Evolutionary conservation across 805 yeast species (phyloP), one percentile per base, ranked within the genome.

Genomic region (Yarrowia yakushimensis): DNA sequence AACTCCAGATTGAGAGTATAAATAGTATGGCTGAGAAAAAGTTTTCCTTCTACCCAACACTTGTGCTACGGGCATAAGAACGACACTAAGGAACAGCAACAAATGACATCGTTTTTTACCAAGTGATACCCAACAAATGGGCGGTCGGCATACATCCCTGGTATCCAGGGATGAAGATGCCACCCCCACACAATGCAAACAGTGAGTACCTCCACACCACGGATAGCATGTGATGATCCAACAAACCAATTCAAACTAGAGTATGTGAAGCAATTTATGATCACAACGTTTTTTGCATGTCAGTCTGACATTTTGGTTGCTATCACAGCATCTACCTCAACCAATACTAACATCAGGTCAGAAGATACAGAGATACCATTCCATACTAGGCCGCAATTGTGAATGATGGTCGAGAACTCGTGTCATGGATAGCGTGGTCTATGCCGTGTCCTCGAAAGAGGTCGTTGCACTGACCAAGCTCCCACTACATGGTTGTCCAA

Each of bases 191-290:
- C 22, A 11, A 13, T 11, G 8, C 18, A 4, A 45, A 45, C 52
- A 45, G 52, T 45, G 57, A 48, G 57, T 48, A 34, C n/a, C 3
- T 10, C 30, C 22, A 33, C 41, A 15, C 9, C 17, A 8, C 1
- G 36, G 52, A 8, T 36, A 45, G 52, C 52, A 45, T 52, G 31
- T 52, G 59, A 52, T 52, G 59, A 52, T 52, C 59, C 59, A 52
- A 55, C 48, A 55, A 39, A 55, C 62, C 52, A 59, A 59, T 10
- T 73, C 86, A 83, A 83, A 83, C 87, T 83, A 83, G 87, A 83
- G 87, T 83, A 78, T 83, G 81, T 83, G 86, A 82, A 79, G 69
- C 66, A 54, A 65, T 67, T 76, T 69, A 77, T 82, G 85, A 82
- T 81, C 83, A 76, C 41, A 59, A 59, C 62, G 61, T 39, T 39